These are phyloP conservation scores for Dionaea muscipula DNA, from an alignment of 179 eudicot genomes.

Conservation along the genomic window DNA sequence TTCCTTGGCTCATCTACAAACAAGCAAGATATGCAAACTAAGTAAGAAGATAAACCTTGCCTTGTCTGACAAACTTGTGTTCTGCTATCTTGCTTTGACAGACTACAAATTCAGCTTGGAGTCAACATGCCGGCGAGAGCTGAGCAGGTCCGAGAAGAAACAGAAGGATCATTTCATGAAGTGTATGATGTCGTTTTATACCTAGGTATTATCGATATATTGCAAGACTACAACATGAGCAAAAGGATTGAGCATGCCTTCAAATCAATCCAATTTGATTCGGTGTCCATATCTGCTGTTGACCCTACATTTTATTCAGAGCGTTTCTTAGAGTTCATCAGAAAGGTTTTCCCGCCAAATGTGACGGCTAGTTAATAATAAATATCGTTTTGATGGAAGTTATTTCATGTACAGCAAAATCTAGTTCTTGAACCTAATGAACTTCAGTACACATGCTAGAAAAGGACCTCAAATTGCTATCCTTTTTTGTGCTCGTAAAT, in stretches of 20 bases:
- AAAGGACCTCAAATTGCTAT: too few species aligned
- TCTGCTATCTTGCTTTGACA: constrained; percentile 10
- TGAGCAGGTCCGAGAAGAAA: constrained; percentile 40
- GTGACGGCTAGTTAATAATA: constrained; percentile 20
- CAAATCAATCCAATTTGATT: constrained; percentile 81
- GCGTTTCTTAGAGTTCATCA: constrained; percentile 68
- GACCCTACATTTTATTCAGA: constrained; percentile 74
- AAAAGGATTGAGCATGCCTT: constrained; percentile 90
- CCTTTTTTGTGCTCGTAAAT: too few species aligned
- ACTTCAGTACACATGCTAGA: too few species aligned
- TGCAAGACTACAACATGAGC: constrained; percentile 74
- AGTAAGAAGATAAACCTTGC: background rate
- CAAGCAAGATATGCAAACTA: too few species aligned
- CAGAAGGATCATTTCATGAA: constrained; percentile 38
- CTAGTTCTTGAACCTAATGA: too few species aligned
- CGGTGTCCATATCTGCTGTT: constrained; percentile 82
- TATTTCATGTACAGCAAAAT: background rate
- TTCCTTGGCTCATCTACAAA: too few species aligned
- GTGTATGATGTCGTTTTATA: constrained; percentile 82
- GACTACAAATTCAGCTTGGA: constrained; percentile 93
- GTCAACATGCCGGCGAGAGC: constrained; percentile 99
- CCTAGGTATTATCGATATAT: constrained; percentile 86
- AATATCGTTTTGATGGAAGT: background rate
- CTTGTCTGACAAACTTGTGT: background rate
- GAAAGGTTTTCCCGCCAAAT: constrained; percentile 61